Conservation (phyloP, 495 filamentous ascomycete genomes). For the Lindgomyces ingoldianus region DNA sequence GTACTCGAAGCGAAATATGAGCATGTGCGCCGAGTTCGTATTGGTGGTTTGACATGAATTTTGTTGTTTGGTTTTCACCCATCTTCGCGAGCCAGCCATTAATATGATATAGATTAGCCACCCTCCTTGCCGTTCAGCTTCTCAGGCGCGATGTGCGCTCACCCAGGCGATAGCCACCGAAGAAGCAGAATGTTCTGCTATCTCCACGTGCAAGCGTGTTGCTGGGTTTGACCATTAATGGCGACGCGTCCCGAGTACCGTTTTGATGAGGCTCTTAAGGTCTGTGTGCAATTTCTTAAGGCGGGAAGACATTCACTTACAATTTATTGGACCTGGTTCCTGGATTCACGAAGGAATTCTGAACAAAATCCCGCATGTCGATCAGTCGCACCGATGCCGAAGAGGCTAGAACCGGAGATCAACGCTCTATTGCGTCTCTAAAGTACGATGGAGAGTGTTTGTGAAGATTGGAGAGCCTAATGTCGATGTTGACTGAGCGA, state of each 20-base stretch:
- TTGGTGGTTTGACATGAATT: background rate
- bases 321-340: constrained; percentile 16
- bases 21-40: background rate
- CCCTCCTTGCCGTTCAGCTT: background rate
- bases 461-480: no score
- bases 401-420: background rate
- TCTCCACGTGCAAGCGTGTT: constrained; percentile 17
- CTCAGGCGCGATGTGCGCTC: background rate
- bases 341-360: constrained; percentile 2
- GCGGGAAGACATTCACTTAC: background rate
- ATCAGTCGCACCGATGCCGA: background rate
- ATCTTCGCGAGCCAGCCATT: constrained; percentile 4
- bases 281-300: background rate
- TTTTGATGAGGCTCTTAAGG: background rate
- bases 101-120: constrained; percentile 15
- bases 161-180: background rate
- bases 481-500: no score
- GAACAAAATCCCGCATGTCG: background rate
- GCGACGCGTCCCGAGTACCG: constrained; percentile 20
- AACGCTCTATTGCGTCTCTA: background rate
- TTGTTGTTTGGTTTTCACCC: background rate
- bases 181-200: background rate
- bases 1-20: background rate
- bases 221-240: background rate
- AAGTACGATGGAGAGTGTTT: background rate